Percentiles rank a stretch among this genome's conserved stretches.
These are phyloP conservation scores for Phytophthora foliorum DNA, from an alignment of 352 stramenopile genomes.

Conservation along the genomic window DNA sequence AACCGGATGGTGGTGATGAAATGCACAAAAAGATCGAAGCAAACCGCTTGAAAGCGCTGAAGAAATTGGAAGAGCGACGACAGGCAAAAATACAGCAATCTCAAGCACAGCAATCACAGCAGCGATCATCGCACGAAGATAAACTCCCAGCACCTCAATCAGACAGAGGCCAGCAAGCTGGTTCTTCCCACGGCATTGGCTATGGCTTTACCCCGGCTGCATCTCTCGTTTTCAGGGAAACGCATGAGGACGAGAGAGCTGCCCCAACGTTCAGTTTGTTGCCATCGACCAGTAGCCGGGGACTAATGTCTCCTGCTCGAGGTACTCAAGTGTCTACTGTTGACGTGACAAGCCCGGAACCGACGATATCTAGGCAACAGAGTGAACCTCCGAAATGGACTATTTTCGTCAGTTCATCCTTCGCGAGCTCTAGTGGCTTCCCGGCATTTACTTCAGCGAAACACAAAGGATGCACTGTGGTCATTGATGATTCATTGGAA, in stretches of 20 bases:
- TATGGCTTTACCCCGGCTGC: slow-evolving; percentile 13
- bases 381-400: slow-evolving; percentile 21
- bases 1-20: slow-evolving; percentile 13
- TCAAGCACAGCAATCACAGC: slow-evolving; percentile 4
- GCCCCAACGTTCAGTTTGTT: slow-evolving; percentile 32
- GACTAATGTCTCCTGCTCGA: not conserved
- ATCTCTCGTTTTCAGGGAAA: slow-evolving; percentile 9
- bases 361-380: slow-evolving; percentile 6
- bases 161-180: not conserved
- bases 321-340: slow-evolving; percentile 9
- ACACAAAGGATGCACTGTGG: slow-evolving; percentile 26
- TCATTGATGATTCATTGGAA: slow-evolving; percentile 56
- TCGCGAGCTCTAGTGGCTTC: slow-evolving; percentile 41
- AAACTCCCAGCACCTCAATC: not conserved
- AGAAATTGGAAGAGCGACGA: slow-evolving; percentile 60
- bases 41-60: slow-evolving; percentile 68
- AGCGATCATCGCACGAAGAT: not conserved
- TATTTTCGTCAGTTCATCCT: slow-evolving; percentile 44
- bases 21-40: slow-evolving; percentile 71
- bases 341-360: slow-evolving; percentile 25
- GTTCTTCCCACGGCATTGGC: not conserved
- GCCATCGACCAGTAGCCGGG: not conserved
- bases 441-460: slow-evolving; percentile 29
- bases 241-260: slow-evolving; percentile 6
- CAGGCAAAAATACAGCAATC: slow-evolving; percentile 33